Evolutionary conservation across 768 basidiomycete genomes (phyloP), one percentile per base, ranked within the genome.

Genomic region (Calocera cornea): DNA sequence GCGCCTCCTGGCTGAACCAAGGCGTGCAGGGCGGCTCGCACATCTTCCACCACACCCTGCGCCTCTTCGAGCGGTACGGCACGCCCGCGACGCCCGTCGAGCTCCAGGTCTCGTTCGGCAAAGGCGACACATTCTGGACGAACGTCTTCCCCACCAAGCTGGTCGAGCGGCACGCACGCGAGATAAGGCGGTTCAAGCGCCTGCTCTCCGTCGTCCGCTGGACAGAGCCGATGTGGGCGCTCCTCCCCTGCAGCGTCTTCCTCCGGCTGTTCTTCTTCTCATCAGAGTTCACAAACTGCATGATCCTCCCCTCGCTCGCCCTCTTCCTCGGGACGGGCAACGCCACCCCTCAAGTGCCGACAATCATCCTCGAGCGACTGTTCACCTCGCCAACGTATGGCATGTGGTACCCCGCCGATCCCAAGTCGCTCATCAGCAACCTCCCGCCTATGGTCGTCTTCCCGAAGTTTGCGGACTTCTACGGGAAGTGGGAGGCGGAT

Each of bases 391-490:
- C 68, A 1, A 65, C 47, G 29, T 66, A 34, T 63, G 49, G 38
- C 14, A 65, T 36, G 34, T 41, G 67, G 69, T 67, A 67, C 47
- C 64, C 60, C 14, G 27, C 49, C 33, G 66, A 67, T 33, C 40
- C 38, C 11, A 65, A 65, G 29, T 16, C 41, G 19, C 64, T 65
- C 34, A 50, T 34, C 1, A 54, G 36, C 49, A 64, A 72, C 71
- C 81, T 67, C 87, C 86, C 33, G 85, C 78, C 27, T 87, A 78
- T 73, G 83, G 66, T 69, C 44, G 68, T 66, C 27, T 66, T 66
- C 47, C 65, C 65, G 31, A 38, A 67, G n/a, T 54, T 44, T 34
- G 27, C 24, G 40, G 66, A 69, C 12, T 69, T 67, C 34, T 69
- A 69, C 63, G 44, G 63, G 17, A 54, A 31, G n/a, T 66, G 69